Conservation (phyloP, 768 basidiomycete genomes). For the Kwoniella botswanensis region DNA sequence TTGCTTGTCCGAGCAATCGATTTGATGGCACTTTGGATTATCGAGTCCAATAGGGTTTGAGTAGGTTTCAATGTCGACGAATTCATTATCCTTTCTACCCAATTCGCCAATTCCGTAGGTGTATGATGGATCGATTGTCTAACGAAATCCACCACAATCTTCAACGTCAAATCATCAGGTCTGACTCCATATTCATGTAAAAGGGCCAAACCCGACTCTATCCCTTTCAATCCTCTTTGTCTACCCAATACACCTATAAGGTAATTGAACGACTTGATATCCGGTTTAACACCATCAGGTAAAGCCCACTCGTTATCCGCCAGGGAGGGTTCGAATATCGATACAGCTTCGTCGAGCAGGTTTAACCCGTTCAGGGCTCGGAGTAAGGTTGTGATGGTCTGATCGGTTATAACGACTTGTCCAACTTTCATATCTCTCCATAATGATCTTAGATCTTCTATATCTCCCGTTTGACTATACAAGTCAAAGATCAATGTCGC, state of each 20-base stretch:
- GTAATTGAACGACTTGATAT: slow-evolving; percentile 11
- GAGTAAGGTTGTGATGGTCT: slow-evolving; percentile 10
- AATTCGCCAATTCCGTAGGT: slow-evolving; percentile 25
- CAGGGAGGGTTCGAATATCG: background rate
- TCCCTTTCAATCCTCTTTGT: slow-evolving; percentile 14
- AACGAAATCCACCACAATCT: slow-evolving; percentile 31
- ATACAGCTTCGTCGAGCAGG: slow-evolving; percentile 17
- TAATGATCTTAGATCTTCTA: slow-evolving; percentile 9
- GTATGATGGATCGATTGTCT: background rate
- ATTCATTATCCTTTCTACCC: slow-evolving; percentile 19
- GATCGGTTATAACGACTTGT: background rate
- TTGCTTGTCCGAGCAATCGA: background rate
- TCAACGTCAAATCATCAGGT: slow-evolving; percentile 32
- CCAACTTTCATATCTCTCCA: slow-evolving; percentile 12
- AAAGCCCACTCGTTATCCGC: slow-evolving; percentile 7
- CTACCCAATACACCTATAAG: slow-evolving; percentile 12
- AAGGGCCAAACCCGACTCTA: slow-evolving; percentile 13
- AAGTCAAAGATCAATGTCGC: slow-evolving; percentile 8
- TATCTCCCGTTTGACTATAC: slow-evolving; percentile 1
- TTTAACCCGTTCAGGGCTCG: background rate
- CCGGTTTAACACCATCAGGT: slow-evolving; percentile 18
- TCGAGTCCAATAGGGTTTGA: slow-evolving; percentile 24
- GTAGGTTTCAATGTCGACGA: slow-evolving; percentile 17
- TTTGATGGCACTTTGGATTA: slow-evolving; percentile 18
- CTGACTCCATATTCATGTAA: slow-evolving; percentile 3